Evolutionary conservation across 2,329 filamentous ascomycete species (phyloP), one percentile per base, ranked within the genome.

Genomic region (Xylaria sp.): DNA sequence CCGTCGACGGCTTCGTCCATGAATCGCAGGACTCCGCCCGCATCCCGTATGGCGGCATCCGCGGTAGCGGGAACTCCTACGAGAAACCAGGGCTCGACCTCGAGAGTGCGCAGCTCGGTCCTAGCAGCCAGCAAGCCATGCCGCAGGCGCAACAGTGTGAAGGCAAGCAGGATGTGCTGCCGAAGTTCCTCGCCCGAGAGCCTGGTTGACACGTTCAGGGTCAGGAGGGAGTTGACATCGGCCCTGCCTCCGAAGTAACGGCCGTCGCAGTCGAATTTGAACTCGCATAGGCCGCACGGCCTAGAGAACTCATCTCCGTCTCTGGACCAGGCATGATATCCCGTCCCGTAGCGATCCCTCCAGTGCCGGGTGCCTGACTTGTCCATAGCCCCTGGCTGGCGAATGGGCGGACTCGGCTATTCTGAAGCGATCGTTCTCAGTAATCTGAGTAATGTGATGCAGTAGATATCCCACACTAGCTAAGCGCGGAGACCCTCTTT

Each of bases 261-360:
- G 13, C 74, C 74, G 54, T 76, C 74, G 2, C 68, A 37, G 65
- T 76, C 73, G 65, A 76, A 76, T n/a, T 63, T 61, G n/a, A 68
- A 60, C 54, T 76, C 74, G 18, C 74, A 65, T 1, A 75, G 9
- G 3, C 71, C 71, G 44, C 66, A 69, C 5, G 63, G 70, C 37
- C 70, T 57, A 0, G 61, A 54, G 53, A 71, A 72, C 3, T 32
- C 60, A 21, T 57, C 37, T 6, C 18, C 40, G 0, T 69, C 60
- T 3, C 37, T 37, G 1, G 10, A 16, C 70, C 70, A 71, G 16
- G 66, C 66, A 18, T 72, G 70, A 60, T 71, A 72, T 13, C 69
- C 69, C 10, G 40, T 69, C 10, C 70, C 66, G 37, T 72, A 72
- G 32, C 69, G 69, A 42, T 69, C 63, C 1, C 71, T 64, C 70